These are phyloP conservation scores for Solanum chmielewskii DNA, from an alignment of 257 asterid species.

Conservation along the genomic window DNA sequence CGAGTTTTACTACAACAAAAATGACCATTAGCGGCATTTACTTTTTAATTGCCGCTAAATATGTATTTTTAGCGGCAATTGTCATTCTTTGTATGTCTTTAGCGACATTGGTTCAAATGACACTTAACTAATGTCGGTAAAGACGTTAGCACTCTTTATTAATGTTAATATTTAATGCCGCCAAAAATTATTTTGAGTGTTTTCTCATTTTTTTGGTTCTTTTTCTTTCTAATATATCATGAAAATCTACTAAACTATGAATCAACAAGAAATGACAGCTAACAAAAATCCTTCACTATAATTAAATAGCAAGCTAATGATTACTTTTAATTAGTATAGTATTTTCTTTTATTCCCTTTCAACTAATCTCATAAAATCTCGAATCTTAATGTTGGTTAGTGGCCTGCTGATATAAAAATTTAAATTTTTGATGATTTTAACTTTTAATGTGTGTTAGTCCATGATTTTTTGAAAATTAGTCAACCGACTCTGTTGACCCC, in stretches of 20 bases:
- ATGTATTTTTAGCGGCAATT: no score
- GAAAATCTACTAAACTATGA: not conserved
- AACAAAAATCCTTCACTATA: not conserved
- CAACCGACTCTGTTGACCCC: no score
- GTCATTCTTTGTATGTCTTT: no score
- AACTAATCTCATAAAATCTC: not conserved
- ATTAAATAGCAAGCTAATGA: not conserved
- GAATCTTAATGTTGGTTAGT: not conserved
- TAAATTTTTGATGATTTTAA: no score
- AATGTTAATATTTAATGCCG: no score
- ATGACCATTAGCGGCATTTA: no score
- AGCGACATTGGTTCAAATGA: accelerated
- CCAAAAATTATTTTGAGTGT: no score
- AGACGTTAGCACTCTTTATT: no score
- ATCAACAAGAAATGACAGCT: not conserved
- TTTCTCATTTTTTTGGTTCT: not conserved
- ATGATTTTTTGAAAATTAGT: not conserved
- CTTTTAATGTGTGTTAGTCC: not conserved
- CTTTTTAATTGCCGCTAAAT: no score
- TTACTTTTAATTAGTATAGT: not conserved
- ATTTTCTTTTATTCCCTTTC: not conserved
- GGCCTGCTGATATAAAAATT: not conserved
- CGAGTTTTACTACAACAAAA: no score
- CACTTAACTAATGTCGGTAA: no score
- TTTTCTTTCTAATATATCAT: not conserved